Conservation (phyloP, 257 asterid species). For the Agastache rugosa region DNA sequence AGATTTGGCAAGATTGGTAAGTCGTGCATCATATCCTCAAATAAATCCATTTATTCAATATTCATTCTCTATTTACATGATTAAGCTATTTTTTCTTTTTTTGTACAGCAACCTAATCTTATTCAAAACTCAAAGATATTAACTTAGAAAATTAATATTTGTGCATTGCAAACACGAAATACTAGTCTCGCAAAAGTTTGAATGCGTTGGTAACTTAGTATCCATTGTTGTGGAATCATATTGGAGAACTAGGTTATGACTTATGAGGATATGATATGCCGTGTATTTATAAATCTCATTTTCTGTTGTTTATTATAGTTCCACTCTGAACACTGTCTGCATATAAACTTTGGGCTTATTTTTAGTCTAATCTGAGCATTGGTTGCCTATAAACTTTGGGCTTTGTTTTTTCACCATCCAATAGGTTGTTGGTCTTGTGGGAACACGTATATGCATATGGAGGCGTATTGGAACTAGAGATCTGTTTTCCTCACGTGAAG, state of each 20-base stretch:
- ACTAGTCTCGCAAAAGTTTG: neutral
- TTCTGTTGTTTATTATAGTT: conserved; percentile 5
- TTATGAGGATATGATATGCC: neutral
- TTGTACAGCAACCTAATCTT: neutral
- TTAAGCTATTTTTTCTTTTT: neutral
- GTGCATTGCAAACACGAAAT: neutral
- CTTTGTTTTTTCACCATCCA: conserved; percentile 34
- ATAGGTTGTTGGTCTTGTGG: conserved; percentile 93
- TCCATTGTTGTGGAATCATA: conserved; percentile 15
- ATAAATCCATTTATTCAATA: neutral
- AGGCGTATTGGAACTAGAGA: conserved; percentile 75
- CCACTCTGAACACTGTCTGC: conserved; percentile 10
- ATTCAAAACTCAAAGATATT: neutral
- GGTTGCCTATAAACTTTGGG: conserved; percentile 31
- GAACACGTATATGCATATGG: conserved; percentile 94
- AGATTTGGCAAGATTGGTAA: neutral
- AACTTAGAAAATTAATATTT: neutral
- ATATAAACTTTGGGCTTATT: conserved; percentile 33
- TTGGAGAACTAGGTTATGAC: conserved; percentile 16
- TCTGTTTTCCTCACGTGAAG: conserved; percentile 80
- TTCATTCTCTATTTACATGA: neutral
- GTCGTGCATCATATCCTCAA: neutral
- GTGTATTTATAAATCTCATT: neutral
- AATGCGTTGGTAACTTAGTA: neutral
- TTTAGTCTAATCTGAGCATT: conserved; percentile 23